Evolutionary conservation across 768 basidiomycete species (phyloP).

Genomic region (Rhizopogon vulgaris): DNA sequence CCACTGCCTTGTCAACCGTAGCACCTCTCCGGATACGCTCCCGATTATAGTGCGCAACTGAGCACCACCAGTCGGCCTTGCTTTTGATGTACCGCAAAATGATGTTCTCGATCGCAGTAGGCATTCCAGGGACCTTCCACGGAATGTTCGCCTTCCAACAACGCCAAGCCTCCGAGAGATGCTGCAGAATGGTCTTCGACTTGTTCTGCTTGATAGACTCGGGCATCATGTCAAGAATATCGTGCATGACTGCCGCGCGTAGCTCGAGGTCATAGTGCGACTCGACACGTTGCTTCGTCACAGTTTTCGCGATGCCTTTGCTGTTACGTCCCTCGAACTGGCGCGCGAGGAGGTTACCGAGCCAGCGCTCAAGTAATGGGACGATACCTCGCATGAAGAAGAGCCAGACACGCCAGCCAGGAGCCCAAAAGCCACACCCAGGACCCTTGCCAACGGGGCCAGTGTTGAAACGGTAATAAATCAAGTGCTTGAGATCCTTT

Average conservation of each 20-base stretch:
- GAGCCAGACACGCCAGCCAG: constrained; percentile 98
- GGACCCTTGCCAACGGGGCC: constrained; percentile 99
- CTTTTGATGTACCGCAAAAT: constrained; percentile 98
- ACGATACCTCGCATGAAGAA: constrained; percentile 99
- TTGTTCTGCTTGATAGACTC: constrained; percentile 99
- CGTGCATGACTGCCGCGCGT: constrained; percentile 98
- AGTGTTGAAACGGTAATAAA: constrained; percentile 99
- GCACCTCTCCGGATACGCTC: constrained; percentile 96
- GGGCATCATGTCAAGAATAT: constrained; percentile 99
- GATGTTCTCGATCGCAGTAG: constrained; percentile 98
- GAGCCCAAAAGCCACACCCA: constrained; percentile 99
- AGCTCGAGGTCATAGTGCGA: constrained; percentile 97
- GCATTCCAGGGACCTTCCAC: constrained; percentile 99
- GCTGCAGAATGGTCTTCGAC: constrained; percentile 98
- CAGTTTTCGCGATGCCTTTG: constrained; percentile 95
- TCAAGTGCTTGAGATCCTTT: constrained; percentile 97
- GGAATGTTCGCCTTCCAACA: constrained; percentile 98
- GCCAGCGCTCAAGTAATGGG: constrained; percentile 94
- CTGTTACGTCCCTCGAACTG: constrained; percentile 98
- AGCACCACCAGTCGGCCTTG: constrained; percentile 99
- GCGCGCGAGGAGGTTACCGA: constrained; percentile 94
- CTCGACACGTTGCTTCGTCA: constrained; percentile 98
- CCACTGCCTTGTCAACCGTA: constrained; percentile 96
- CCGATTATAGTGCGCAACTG: constrained; percentile 95
- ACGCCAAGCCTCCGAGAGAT: constrained; percentile 96